Evolutionary conservation across 768 basidiomycete species (phyloP), one percentile per base, ranked within the genome.

Genomic region (Chiua virens): DNA sequence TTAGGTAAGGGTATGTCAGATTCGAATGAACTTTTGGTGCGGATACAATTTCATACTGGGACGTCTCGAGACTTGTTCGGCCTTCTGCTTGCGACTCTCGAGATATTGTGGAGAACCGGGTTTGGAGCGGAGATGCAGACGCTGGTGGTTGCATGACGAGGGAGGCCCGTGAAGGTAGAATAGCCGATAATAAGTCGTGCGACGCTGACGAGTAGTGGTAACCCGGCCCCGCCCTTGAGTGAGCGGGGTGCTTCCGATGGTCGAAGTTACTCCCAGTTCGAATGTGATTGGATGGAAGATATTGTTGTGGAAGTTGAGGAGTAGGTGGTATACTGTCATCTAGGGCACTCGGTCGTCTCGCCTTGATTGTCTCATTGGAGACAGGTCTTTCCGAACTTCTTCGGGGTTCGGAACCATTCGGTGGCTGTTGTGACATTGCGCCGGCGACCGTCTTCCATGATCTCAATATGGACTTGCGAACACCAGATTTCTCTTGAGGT

Each of bases 401-500:
- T 30, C 73, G 71, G 42, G 66, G 62, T 44, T 76, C 72, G 15
- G 62, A 55, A 8, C 63, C 52, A 50, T 64, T 70, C 21, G 60
- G 49, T 44, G 61, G 36, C 25, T 61, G 61, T 45, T 65, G 69
- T 15, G 69, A 59, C 8, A 64, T 65, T 1, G 63, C 61, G 5
- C 71, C 68, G 10, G 77, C 71, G 7, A 75, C 68, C 14, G 79
- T 75, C 63, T 81, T 85, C 79, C 79, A 81, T 10, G 75, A 72
- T 64, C 88, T 87, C 56, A 89, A 66, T 52, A 89, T 89, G 11
- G 87, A 89, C 72, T 87, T 89, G 38, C 83, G 80, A 43, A 73
- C 73, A 22, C 67, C 72, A 9, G 67, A 61, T 59, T 75, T 80
- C 56, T 80, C 76, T 43, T 72, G 71, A n/a, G 67, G 58, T 46